A percentile compares a stretch with the other conserved stretches of the same genome.
These are phyloP conservation scores for Aschersonia sp. DNA, from an alignment of 2,329 filamentous ascomycete genomes.

Conservation along the genomic window DNA sequence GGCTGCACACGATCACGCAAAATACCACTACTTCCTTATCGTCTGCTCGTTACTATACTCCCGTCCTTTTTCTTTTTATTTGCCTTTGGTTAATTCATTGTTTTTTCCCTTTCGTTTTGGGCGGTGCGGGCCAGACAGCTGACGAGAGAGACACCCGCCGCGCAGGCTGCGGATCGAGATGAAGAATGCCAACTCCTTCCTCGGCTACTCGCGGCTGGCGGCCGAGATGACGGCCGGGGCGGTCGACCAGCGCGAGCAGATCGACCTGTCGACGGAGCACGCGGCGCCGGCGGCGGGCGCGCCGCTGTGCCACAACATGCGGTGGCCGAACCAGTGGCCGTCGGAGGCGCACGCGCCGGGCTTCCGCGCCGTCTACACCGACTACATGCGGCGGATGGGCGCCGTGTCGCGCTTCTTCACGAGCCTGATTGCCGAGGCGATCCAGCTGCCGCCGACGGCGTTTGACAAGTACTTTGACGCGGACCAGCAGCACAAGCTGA, in stretches of 20 bases:
- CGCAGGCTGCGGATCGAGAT: conserved; percentile 51
- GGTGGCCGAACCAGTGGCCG: conserved; percentile 73
- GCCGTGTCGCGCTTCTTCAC: conserved; percentile 60
- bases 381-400: conserved; percentile 68
- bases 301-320: conserved; percentile 60
- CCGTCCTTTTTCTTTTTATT: too few relatives aligned
- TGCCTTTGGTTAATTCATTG: too few relatives aligned
- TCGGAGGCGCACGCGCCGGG: conserved; percentile 42
- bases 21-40: too few relatives aligned
- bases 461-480: conserved; percentile 69
- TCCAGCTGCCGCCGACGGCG: conserved; percentile 51
- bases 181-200: conserved; percentile 58
- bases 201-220: conserved; percentile 52
- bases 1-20: too few relatives aligned
- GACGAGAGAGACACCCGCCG: background rate
- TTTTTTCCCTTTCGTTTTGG: too few relatives aligned
- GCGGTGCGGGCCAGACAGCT: too few relatives aligned
- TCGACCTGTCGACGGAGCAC: conserved; percentile 74
- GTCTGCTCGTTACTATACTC: too few relatives aligned
- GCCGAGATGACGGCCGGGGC: conserved; percentile 60
- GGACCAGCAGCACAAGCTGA: conserved; percentile 70
- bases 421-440: conserved; percentile 69
- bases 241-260: conserved; percentile 71
- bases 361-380: conserved; percentile 54
- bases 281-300: conserved; percentile 43